These are phyloP conservation scores for Rhododendron griersonianum DNA, from an alignment of 148 eudicot species.

Conservation along the genomic window DNA sequence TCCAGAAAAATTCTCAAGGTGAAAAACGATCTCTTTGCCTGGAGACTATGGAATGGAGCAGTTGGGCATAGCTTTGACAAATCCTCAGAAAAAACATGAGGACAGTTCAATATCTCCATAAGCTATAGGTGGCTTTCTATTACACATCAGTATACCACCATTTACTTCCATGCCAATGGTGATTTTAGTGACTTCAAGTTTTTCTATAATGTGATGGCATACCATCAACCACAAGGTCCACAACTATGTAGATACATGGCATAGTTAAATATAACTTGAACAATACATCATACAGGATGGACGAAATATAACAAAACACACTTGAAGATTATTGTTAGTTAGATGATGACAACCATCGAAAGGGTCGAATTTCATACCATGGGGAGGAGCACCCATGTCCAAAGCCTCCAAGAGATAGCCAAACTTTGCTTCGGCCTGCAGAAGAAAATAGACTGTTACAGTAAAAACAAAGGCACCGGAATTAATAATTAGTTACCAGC, in stretches of 20 bases:
- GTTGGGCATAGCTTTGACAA: not conserved
- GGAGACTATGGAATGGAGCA: not conserved
- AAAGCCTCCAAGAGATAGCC: constrained; percentile 96
- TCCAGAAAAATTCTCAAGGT: not conserved
- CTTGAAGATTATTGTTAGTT: not conserved
- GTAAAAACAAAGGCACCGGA: not conserved
- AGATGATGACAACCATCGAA: not conserved
- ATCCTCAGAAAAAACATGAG: not conserved
- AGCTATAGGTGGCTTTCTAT: not conserved
- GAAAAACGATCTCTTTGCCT: not conserved
- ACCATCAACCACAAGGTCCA: not conserved
- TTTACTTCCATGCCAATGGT: not conserved
- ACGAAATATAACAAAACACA: not conserved
- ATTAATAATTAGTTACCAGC: not conserved
- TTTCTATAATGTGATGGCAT: not conserved
- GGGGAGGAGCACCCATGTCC: constrained; percentile 99
- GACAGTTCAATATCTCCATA: not conserved
- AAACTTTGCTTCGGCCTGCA: constrained; percentile 91
- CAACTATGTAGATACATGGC: not conserved
- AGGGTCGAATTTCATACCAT: constrained; percentile 39
- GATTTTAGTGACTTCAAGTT: not conserved
- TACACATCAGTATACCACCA: not conserved
- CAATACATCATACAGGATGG: not conserved
- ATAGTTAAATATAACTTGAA: not conserved
- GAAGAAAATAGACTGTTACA: constrained; percentile 7